Evolutionary conservation across 371 early-diverging fungal species (phyloP).

Genomic region (Mortierella sp.): DNA sequence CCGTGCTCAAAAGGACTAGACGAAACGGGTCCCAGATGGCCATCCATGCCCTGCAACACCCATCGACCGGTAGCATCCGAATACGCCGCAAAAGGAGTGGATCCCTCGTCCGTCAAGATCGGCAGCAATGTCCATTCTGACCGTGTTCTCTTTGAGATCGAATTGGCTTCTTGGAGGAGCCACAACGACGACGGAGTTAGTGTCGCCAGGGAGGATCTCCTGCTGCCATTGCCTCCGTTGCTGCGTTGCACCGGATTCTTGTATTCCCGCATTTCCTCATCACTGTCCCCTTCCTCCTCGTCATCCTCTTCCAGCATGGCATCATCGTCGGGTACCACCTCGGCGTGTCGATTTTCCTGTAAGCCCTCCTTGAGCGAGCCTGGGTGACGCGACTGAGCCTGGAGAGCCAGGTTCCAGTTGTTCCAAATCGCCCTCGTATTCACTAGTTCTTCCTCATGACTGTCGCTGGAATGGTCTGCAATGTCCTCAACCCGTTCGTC

Average conservation of each 20-base stretch:
- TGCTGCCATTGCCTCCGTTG: not conserved
- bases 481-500: constrained; percentile 24
- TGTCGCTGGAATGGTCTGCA: not conserved
- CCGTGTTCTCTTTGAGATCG: constrained; percentile 28
- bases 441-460: not conserved
- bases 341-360: not conserved
- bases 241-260: not conserved
- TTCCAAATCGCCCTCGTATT: constrained; percentile 28
- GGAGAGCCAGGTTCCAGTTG: constrained; percentile 22
- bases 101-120: constrained; percentile 31
- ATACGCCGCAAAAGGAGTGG: not conserved
- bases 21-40: constrained; percentile 25
- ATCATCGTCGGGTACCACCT: constrained; percentile 43
- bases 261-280: constrained; percentile 32
- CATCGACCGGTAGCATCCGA: constrained; percentile 14
- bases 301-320: constrained; percentile 27
- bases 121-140: constrained; percentile 51
- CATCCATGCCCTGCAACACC: constrained; percentile 16
- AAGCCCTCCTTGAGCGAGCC: not conserved
- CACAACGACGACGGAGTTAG: constrained; percentile 27
- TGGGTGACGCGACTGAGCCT: constrained; percentile 9
- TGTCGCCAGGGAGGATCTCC: constrained; percentile 19
- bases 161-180: constrained; percentile 37
- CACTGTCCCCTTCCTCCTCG: constrained; percentile 31
- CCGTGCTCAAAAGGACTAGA: constrained; percentile 12